These are phyloP conservation scores for Eutrema heterophyllum DNA, from an alignment of 345 rosid genomes.

Conservation along the genomic window DNA sequence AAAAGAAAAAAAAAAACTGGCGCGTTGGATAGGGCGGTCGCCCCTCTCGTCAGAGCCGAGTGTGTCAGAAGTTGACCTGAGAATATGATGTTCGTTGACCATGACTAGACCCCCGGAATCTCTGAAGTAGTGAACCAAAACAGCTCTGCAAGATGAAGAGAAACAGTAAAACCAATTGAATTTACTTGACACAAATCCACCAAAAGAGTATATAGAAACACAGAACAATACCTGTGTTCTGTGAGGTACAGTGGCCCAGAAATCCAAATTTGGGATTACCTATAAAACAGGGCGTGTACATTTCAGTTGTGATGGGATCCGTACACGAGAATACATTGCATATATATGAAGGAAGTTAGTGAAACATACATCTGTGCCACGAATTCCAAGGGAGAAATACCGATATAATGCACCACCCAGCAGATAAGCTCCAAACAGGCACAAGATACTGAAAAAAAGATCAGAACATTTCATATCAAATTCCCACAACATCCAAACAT, in stretches of 20 bases:
- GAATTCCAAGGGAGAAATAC: slow-evolving; percentile 60
- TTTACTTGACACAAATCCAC: neutral
- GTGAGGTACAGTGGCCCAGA: slow-evolving; percentile 75
- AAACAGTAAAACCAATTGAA: neutral
- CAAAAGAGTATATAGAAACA: neutral
- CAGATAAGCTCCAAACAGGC: slow-evolving; percentile 76
- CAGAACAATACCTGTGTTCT: slow-evolving; percentile 54
- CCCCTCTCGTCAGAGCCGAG: too few species aligned
- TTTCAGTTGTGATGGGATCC: neutral
- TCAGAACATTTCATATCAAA: slow-evolving; percentile 5
- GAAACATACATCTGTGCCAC: slow-evolving; percentile 62
- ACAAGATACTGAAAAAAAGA: slow-evolving; percentile 48
- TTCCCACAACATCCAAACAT: neutral
- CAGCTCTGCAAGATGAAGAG: slow-evolving; percentile 45
- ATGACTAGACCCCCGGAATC: slow-evolving; percentile 55
- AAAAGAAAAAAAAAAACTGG: too few species aligned
- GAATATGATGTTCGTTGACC: slow-evolving; percentile 60
- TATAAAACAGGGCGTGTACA: slow-evolving; percentile 24
- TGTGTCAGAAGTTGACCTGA: slow-evolving; percentile 56
- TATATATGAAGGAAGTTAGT: neutral
- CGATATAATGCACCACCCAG: slow-evolving; percentile 71
- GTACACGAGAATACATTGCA: slow-evolving; percentile 2
- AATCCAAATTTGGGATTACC: slow-evolving; percentile 78
- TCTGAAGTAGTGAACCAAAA: slow-evolving; percentile 49
- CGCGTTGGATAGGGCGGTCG: too few species aligned